Percentiles rank a stretch among this genome's conserved stretches.
phyloP scores from a whole-genome alignment of 2,329 filamentous ascomycete genomes.

The Cladosporium austrohemisphaericum region DNA sequence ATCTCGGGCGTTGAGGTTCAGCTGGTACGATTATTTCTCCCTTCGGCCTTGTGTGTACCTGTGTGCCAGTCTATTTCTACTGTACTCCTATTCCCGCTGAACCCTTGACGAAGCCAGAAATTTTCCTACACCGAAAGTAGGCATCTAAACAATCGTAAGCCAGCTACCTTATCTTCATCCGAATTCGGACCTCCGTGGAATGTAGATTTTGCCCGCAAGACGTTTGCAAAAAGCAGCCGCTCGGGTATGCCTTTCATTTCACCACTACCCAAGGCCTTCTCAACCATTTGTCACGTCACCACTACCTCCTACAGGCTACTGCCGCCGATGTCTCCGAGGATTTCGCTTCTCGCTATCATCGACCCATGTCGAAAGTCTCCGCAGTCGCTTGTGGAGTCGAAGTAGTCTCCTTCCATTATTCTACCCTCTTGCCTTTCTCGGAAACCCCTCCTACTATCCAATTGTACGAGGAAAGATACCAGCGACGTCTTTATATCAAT shows the following conservation, averaged over 20 bases:
- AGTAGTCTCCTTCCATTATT: no score
- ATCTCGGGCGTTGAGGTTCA: conserved; percentile 9
- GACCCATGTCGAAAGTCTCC: conserved; percentile 7
- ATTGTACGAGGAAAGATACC: no score
- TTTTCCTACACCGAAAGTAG: not conserved
- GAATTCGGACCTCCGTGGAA: conserved; percentile 1
- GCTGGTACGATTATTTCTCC: no score
- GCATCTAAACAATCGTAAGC: not conserved
- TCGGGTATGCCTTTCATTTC: no score
- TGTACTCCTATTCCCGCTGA: not conserved
- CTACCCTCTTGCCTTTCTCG: no score
- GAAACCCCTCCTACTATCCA: no score
- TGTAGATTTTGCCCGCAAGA: not conserved
- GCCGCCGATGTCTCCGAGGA: conserved; percentile 6
- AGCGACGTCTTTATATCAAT: no score
- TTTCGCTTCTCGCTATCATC: conserved; percentile 5
- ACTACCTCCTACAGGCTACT: not conserved
- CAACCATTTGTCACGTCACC: conserved; percentile 10
- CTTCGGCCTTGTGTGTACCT: no score
- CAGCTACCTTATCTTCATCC: not conserved
- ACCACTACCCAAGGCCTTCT: no score
- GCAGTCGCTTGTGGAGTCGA: conserved; percentile 11
- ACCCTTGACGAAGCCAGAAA: not conserved
- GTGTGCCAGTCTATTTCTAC: not conserved
- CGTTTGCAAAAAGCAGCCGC: not conserved